Evolutionary conservation across 192 early-diverging fungal genomes (phyloP).

Genomic region (Anaeromyces robustus): DNA sequence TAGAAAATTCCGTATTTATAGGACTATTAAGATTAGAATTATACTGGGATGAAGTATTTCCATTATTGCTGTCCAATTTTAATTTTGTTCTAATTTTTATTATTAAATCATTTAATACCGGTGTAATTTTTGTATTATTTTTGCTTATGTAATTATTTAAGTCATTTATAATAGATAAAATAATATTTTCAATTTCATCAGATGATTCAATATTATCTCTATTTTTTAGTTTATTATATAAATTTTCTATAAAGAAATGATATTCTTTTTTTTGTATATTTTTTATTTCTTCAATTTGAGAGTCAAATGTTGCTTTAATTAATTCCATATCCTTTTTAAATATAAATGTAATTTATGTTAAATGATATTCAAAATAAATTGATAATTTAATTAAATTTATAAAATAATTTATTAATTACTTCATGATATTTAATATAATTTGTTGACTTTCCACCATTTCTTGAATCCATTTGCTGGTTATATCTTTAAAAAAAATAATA

Average conservation of each 20-base stretch:
- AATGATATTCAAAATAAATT: too few species aligned
- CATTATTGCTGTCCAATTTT: neutral
- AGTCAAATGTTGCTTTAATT: neutral
- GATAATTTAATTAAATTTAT: too few species aligned
- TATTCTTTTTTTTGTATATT: neutral
- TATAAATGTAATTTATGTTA: too few species aligned
- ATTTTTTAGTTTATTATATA: neutral
- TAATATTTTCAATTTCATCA: neutral
- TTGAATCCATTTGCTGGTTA: too few species aligned
- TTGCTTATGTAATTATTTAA: neutral
- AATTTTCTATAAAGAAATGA: neutral
- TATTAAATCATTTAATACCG: neutral
- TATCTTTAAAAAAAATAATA: too few species aligned
- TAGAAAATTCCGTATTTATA: neutral
- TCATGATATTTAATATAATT: too few species aligned
- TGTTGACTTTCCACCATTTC: too few species aligned
- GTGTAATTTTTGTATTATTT: neutral
- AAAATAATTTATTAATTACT: too few species aligned
- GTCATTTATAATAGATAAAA: neutral
- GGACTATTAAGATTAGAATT: neutral
- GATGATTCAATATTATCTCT: neutral
- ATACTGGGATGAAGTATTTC: neutral
- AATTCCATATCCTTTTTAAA: neutral
- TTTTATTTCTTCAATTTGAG: neutral
- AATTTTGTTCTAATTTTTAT: neutral